Base-by-base conservation (phyloP, 1,139 yeast species). In the Candida glucosophila region DNA sequence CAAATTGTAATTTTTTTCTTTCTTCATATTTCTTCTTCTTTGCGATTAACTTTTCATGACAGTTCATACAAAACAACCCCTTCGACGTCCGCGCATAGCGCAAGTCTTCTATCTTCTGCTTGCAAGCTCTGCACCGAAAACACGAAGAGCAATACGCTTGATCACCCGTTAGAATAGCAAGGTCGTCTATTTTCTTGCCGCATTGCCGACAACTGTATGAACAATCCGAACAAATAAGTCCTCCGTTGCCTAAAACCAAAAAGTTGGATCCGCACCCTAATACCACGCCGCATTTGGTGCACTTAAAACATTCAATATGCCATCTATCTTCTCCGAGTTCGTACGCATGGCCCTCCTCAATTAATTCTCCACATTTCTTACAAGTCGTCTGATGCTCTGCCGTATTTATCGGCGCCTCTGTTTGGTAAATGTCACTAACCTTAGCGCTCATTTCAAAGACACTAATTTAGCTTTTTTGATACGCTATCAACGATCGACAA, bases 161-260 rank as follows among this genome's bases (percentile, higher is more conserved):
- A 41, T 80, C 93, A 13, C 96, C 95, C 1, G 97, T 86, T 24
- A 88, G 67, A 20, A 90, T 88, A n/a, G 98, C 98, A 58, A 88
- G 64, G 49, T 90, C 96, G 45, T 85, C 95, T 36, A 90, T 90
- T 50, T 86, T 83, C 47, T 82, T 81, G 28, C 77, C 75, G 60
- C 98, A 92, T 34, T 77, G 77, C 43, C 78, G 77, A 52, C 98
- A 90, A 26, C 77, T 73, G 49, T 88, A 92, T 9, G 94, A 81
- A 52, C 98, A 90, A 36, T 78, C 81, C 29, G 86, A 77, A 51
- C 98, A 90, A 14, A 92, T 83, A 31, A 92, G 59, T 30, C 82
- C 79, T 17, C 98, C 97, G 33, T 92, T 85, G 2, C 96, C 97
- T 29, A 90, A 61, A 3, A 90, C 95, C 28, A 90, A 61, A 49